Evolutionary conservation across 805 yeast genomes (phyloP).

Genomic region (Teunomyces gatunensis): DNA sequence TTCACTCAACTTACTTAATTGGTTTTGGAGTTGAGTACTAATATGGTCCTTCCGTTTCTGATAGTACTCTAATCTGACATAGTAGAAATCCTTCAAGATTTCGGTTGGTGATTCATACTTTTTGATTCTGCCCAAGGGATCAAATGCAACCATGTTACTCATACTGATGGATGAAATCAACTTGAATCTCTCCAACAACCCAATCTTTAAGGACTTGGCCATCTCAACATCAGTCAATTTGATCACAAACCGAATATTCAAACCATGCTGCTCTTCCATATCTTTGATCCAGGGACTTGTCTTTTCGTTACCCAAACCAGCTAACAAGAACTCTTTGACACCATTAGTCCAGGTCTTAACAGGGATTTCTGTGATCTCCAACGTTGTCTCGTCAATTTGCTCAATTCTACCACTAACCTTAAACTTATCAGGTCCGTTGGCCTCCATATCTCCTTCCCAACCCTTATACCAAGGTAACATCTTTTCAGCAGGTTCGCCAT

Average conservation of each 20-base stretch:
- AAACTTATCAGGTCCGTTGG: slow-evolving; percentile 62
- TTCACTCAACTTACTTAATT: slow-evolving; percentile 67
- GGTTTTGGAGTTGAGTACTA: slow-evolving; percentile 66
- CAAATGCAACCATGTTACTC: slow-evolving; percentile 94
- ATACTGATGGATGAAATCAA: slow-evolving; percentile 64
- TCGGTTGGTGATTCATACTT: slow-evolving; percentile 74
- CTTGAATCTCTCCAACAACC: slow-evolving; percentile 82
- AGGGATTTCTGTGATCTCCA: slow-evolving; percentile 92
- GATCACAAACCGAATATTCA: slow-evolving; percentile 74
- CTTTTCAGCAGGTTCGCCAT: slow-evolving; percentile 63
- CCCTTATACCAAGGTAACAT: slow-evolving; percentile 95
- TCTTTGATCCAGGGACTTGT: slow-evolving; percentile 85
- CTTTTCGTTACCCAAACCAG: slow-evolving; percentile 78
- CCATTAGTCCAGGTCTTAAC: slow-evolving; percentile 89
- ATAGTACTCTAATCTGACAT: slow-evolving; percentile 82
- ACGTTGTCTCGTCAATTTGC: slow-evolving; percentile 70
- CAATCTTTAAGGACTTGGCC: slow-evolving; percentile 71
- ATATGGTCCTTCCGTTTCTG: slow-evolving; percentile 86
- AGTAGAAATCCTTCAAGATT: slow-evolving; percentile 80
- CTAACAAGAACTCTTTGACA: slow-evolving; percentile 78
- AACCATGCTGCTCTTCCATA: slow-evolving; percentile 90
- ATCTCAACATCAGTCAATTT: slow-evolving; percentile 77
- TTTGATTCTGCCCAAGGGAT: slow-evolving; percentile 81
- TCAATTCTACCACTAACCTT: slow-evolving; percentile 78
- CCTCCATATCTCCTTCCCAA: slow-evolving; percentile 83